Percentiles rank a stretch among this genome's conserved stretches.
Evolutionary conservation across 345 rosid species (phyloP).

Genomic region (Abelmoschus esculentus): DNA sequence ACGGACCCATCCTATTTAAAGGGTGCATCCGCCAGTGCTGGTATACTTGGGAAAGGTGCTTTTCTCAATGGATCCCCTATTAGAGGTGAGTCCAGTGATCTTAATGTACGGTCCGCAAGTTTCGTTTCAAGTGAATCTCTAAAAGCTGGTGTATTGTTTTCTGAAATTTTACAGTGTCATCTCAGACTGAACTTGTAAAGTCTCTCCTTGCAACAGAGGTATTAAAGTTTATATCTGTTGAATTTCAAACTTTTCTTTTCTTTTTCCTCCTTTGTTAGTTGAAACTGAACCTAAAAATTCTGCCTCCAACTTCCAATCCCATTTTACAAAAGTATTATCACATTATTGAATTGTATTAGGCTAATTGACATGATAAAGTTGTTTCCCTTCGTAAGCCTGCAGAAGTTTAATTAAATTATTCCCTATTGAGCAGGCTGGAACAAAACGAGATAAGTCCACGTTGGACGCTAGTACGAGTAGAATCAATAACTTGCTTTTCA

Average conservation of each 20-base stretch:
- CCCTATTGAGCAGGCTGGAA: constrained; percentile 54
- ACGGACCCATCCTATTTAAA: no score
- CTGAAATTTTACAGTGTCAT: constrained; percentile 49
- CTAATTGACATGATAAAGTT: no score
- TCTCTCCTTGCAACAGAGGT: constrained; percentile 92
- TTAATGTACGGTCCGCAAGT: background rate
- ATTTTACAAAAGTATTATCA: constrained; percentile 9
- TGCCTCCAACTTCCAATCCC: background rate
- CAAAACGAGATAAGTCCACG: constrained; percentile 65
- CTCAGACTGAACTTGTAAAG: constrained; percentile 67
- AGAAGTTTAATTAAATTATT: background rate
- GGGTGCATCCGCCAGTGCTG: no score
- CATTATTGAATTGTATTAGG: no score
- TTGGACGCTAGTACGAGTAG: constrained; percentile 63
- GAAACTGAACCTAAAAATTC: background rate
- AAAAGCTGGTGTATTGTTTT: constrained; percentile 6
- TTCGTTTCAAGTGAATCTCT: background rate
- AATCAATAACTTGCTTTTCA: constrained; percentile 68
- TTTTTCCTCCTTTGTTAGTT: background rate
- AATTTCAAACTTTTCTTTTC: background rate
- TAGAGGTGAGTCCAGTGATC: constrained; percentile 40
- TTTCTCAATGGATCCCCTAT: constrained; percentile 76
- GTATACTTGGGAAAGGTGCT: constrained; percentile 62
- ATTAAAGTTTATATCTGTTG: background rate
- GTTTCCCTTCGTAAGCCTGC: no score